Percentiles rank a stretch among this genome's conserved stretches.
Conservation (phyloP, 2,329 filamentous ascomycete genomes). For the Cryphonectria radicalis region DNA sequence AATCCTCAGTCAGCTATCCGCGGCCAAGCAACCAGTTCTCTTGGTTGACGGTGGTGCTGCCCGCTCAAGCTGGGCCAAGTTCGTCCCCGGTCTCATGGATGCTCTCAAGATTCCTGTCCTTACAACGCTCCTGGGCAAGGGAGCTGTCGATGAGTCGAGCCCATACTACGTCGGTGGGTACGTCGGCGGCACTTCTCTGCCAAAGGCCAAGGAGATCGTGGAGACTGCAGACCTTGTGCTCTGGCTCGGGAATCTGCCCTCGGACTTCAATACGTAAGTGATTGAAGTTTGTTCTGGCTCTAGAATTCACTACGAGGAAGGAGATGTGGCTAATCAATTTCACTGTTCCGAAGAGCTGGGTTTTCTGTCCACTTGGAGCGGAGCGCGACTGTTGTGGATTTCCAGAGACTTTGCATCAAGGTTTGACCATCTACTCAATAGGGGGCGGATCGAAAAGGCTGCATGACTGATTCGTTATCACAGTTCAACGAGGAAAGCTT, state of each 20-base stretch:
- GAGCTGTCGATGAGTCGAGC: slow-evolving; percentile 63
- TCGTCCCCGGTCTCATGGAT: slow-evolving; percentile 60
- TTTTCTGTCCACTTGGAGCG: neutral
- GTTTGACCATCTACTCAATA: neutral
- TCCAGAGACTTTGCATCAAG: neutral
- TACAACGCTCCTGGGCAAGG: slow-evolving; percentile 69
- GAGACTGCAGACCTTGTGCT: slow-evolving; percentile 29
- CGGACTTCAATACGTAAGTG: slow-evolving; percentile 29
- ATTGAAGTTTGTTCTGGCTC: neutral
- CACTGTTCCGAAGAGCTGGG: neutral
- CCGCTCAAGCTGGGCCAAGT: slow-evolving; percentile 58
- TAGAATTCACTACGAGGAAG: neutral
- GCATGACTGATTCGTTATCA: neutral
- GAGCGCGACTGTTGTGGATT: neutral
- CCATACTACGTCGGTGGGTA: slow-evolving; percentile 68
- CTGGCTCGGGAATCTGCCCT: slow-evolving; percentile 29
- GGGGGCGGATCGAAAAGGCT: neutral
- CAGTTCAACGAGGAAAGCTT: slow-evolving; percentile 29
- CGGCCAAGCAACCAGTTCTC: slow-evolving; percentile 64
- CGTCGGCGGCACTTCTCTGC: slow-evolving; percentile 59
- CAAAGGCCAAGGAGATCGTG: slow-evolving; percentile 14
- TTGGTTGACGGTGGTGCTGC: slow-evolving; percentile 68
- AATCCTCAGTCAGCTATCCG: slow-evolving; percentile 46
- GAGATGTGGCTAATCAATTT: neutral
- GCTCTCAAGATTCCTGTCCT: slow-evolving; percentile 64